Evolutionary conservation across 140 eudicot genomes (phyloP), one percentile per base, ranked within the genome.

Genomic region (Erigeron philadelphicus): DNA sequence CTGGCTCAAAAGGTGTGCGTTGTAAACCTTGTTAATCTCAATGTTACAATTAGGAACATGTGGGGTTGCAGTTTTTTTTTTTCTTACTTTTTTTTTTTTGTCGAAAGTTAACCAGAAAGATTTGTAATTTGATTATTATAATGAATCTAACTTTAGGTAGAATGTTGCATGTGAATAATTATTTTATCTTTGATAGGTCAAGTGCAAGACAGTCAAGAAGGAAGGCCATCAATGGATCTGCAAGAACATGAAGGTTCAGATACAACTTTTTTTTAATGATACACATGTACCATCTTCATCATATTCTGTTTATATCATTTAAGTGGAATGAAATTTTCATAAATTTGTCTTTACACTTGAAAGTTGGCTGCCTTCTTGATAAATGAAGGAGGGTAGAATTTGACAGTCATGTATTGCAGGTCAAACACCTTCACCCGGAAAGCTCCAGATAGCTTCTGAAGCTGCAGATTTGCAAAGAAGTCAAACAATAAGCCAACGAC

Each of bases 401-500:
- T 66, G 64, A 67, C 64, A 42, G 53, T 67, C 47, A 61, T 19
- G 70, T 45, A 70, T 35, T 82, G 75, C 76, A 93, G 95, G 95
- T 62, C 72, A 74, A 72, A 85, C 90, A 56, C 59, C 73, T 42
- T 89, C 98, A 49, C 96, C 98, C 11, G 75, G 84, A 58, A 80
- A 81, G 75, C 65, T 60, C 70, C 85, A 82, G 77, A 83, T 76
- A 64, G 70, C 73, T 63, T 65, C 88, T 63, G 86, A 84, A 67
- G 75, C 75, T 64, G 86, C 76, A 69, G 90, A 75, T 16, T 73
- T 86, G 60, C 95, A 93, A 60, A 78, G 89, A 46, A 89, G 76
- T 82, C 98, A 93, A 80, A 93, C 96, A 64, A 56, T 93, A 40
- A 95, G 98, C 53, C 98, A 93, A 64, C 85, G 90, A 12, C 81